A percentile compares a stretch with the other conserved stretches of the same genome.
Evolutionary conservation across 768 basidiomycete genomes (phyloP).

Genomic region (Infundibulicybe gibba): DNA sequence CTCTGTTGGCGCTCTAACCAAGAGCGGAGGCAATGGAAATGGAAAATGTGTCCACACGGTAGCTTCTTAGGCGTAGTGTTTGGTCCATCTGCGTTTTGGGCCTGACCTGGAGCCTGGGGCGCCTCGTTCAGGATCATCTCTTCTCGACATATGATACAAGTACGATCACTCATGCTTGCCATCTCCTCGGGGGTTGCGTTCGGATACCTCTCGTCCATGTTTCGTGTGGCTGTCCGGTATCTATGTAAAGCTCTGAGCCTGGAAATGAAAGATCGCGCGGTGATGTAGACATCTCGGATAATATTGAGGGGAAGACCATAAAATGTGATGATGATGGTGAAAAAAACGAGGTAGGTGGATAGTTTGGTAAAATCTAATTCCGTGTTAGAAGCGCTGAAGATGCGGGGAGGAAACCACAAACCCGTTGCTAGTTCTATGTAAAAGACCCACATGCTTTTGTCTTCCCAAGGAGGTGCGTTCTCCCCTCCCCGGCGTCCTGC

Average conservation of each 20-base stretch:
- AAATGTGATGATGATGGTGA: slow-evolving; percentile 88
- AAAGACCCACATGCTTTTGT: slow-evolving; percentile 96
- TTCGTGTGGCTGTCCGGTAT: slow-evolving; percentile 90
- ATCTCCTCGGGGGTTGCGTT: slow-evolving; percentile 88
- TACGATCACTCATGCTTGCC: slow-evolving; percentile 75
- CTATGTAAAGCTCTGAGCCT: slow-evolving; percentile 85
- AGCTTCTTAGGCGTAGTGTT: slow-evolving; percentile 97
- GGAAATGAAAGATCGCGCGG: slow-evolving; percentile 87
- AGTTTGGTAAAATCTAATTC: slow-evolving; percentile 87
- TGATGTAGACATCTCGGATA: slow-evolving; percentile 94
- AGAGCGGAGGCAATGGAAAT: slow-evolving; percentile 93
- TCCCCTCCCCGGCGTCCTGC: slow-evolving; percentile 77
- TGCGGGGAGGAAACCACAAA: slow-evolving; percentile 27
- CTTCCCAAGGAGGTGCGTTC: slow-evolving; percentile 91
- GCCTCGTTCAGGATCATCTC: slow-evolving; percentile 66
- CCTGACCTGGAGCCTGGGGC: slow-evolving; percentile 19
- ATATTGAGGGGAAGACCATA: slow-evolving; percentile 97
- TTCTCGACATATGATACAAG: slow-evolving; percentile 97
- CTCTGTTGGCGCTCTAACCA: slow-evolving; percentile 99
- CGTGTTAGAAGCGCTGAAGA: not conserved
- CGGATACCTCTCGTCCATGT: slow-evolving; percentile 96
- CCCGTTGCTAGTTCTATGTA: slow-evolving; percentile 92
- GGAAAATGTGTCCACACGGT: slow-evolving; percentile 96
- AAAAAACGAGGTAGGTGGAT: slow-evolving; percentile 89
- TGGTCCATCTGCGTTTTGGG: slow-evolving; percentile 56